Base-by-base conservation (phyloP, 2,329 filamentous ascomycete species). In the Botrytis byssoidea region DNA sequence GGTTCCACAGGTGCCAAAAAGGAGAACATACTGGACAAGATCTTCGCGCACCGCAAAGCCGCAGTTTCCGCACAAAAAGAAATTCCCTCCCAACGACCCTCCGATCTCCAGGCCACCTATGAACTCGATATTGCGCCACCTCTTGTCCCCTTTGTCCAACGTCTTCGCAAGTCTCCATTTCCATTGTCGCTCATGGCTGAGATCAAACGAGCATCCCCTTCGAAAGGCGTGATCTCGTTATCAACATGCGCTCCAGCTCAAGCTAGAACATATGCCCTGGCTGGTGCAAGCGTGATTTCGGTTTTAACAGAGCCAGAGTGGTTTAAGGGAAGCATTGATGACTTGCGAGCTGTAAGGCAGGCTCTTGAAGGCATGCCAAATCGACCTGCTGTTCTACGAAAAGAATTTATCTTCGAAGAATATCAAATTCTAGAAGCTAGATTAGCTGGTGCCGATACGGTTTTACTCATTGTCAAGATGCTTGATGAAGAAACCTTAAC, bases 261-360 rank as follows among this genome's bases (percentile, higher is more conserved):
- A 83, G 96, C 97, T 60, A 90, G 91, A 76, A 94, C 92, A 77
- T 99, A 99, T 82, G 96, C 97, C 16, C 88, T 96, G 70, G 95
- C 96, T 10, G 97, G 96, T 22, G 96, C 96, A 66, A 98, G 95
- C 81, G 94, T 97, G 57, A 99, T 99, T 77, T 98, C 96, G 1
- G 96, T 99, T n/a, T 88, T 99, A 65, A 99, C 96, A 0, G 96
- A 99, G 83, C 96, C 97, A 0, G 93, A 98, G 81, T 99, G 96
- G 96, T 99, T 99, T 86, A 98, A 98, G 84, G 96, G 96, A 66
- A 97, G 92, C 83, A 95, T 99, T 75, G 95, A 99, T 74, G 96
- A 99, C 81, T 85, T 99, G 71, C 90, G 93, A 74, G 90, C 92
- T 48, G 96, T 98, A 44, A 90, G 96, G 63, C 93, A 95, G 82